Base-by-base conservation (phyloP, 345 rosid species). In the Cardiospermum halicacabum region DNA sequence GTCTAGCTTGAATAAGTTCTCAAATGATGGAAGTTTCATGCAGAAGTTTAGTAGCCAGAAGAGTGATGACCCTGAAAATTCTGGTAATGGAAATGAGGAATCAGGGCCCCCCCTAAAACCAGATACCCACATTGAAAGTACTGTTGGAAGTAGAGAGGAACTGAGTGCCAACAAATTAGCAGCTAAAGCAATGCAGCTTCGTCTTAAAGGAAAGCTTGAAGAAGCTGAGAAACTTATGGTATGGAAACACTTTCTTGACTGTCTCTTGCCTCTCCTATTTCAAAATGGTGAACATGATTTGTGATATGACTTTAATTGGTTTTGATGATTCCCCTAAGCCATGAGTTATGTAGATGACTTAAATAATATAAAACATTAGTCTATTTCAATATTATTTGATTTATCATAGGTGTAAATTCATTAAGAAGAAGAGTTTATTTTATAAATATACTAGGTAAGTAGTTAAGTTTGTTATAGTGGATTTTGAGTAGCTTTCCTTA, bases 141-240 rank as follows among this genome's bases (percentile, higher is more conserved):
- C 61, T 63, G 16, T 54, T 22, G 65, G 71, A 6, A 56, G 57
- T 68, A 62, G 60, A 27, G 84, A 82, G 67, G 73, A 64, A 32
- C 66, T 84, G 73, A 87, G 85, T 72, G 81, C 89, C 55, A 94
- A 94, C 75, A 86, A 88, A 66, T 64, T 88, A 61, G 92, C 92
- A 49, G 97, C 99, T 56, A 94, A 87, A 79, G 97, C 96, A 16
- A 58, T 86, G 77, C 99, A 85, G 77, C 88, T 90, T 51, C 92
- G 88, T 16, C 64, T 90, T 85, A 86, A 90, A 75, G 99, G 97
- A 70, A 93, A 91, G 74, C 91, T 53, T 40, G 89, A 84, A 40
- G 96, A 94, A 80, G 96, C 99, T 48, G 82, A 94, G 56, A 80
- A 84, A 72, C 78, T 90, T 40, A 72, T 82, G 92, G 98, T 92